Evolutionary conservation across 2,329 filamentous ascomycete genomes (phyloP), one percentile per base, ranked within the genome.

Genomic region (Corinectria fuckeliana): DNA sequence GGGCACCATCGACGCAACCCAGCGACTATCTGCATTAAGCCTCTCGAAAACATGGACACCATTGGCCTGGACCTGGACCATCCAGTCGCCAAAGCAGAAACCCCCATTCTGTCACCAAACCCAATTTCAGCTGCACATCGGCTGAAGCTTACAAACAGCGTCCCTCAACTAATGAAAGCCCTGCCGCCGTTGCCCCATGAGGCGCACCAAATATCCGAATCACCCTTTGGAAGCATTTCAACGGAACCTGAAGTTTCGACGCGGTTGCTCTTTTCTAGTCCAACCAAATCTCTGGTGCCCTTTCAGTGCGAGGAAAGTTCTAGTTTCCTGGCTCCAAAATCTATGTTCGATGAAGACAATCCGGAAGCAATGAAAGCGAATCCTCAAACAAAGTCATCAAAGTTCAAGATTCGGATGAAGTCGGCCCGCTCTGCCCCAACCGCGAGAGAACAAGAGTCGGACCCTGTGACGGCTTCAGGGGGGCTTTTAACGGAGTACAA

Each of bases 121-220:
- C 81, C 81, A 13, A 78, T 83, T 3, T 84, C 81, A 14, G 79
- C 81, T 30, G 74, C 72, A 30, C 75, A 76, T 25, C 74, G 79
- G 61, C 73, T 82, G 16, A 79, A 75, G 50, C 72, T 81, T 36
- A 81, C 80, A 57, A 81, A 80, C 61, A 83, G 80, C 61, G 80
- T 82, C 50, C 80, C 82, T 6, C 77, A 78, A 38, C 71, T 85
- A 13, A 84, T 84, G 81, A 85, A 85, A 66, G 77, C 79, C 20
- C 64, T 85, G 39, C 82, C 82, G 13, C 74, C 79, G 13, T 63
- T 84, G 7, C 81, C 82, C 3, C 69, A 69, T 4, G 71, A 74
- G 30, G 58, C 58, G 10, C 42, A 56, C 10, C 7, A 44, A 14
- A 42, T 30, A 6, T 32, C 11, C 7, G 58, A 63, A 55, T 41